Base-by-base conservation (phyloP, 441 rosid genomes). In the Gossypium lobatum region DNA sequence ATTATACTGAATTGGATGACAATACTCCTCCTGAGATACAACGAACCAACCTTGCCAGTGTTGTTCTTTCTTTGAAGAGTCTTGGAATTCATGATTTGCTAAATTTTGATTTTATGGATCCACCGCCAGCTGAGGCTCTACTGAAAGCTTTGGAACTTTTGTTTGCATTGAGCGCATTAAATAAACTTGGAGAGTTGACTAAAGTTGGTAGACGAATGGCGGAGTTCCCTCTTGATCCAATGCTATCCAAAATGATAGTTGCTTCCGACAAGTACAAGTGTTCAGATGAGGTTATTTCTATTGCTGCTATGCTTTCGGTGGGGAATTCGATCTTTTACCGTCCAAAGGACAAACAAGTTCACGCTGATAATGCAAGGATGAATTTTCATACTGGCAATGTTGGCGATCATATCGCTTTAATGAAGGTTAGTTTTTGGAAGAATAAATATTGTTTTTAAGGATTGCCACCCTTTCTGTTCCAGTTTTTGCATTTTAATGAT, bases 61-160 rank as follows among this genome's bases (percentile, higher is more conserved):
- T 95, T 72, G 99, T 95, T 39, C 95, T 95, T 61, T 73, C 88
- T 69, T 87, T 96, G 74, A 96, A 96, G 90, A 96, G 99, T 86
- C 97, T 96, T 75, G 99, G 98, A 64, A 96, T 96, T 77, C 93
- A 92, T 70, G 97, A 96, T 83, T 78, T 93, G 55, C 53, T 96
- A 46, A 86, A 92, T 85, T 96, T 96, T 80, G 99, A 96, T 80
- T 96, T 96, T 69, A 96, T 96, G 97, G 99, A 96, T 62, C 97
- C 97, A 71, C 99, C 99, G 17, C 97, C 99, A 0, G 93, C 96
- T 52, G 98, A 93, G 85, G 97, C 99, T 60, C 84, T 96, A 77
- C 83, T 93, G 34, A 96, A 93, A 82, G 96, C 99, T 14, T 64
- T 96, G 70, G 99, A 96, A 71, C 83, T 92, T 14, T 88, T 96